Conservation (phyloP, 2,329 filamentous ascomycete species). For the Microthyrium microscopicum region DNA sequence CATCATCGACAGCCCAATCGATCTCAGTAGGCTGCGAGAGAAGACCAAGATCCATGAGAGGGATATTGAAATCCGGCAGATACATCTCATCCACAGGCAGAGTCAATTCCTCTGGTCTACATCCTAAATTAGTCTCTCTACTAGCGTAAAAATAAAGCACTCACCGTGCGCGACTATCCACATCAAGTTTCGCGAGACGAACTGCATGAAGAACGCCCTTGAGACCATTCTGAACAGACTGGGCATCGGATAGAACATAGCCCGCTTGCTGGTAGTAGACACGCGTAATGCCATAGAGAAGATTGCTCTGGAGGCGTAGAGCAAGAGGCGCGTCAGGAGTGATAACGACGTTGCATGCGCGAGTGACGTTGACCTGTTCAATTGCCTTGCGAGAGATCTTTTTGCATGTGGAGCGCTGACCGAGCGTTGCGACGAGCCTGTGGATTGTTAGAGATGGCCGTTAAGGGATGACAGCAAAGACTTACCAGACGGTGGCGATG, state of each 20-base stretch:
- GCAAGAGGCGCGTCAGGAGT: constrained; percentile 76
- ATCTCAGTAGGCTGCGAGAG: too few relatives aligned
- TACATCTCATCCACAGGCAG: too few relatives aligned
- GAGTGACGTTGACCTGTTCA: constrained; percentile 68
- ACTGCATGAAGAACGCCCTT: constrained; percentile 45
- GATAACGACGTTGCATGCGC: constrained; percentile 78
- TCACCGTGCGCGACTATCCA: too few relatives aligned
- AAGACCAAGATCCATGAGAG: too few relatives aligned
- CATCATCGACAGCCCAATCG: too few relatives aligned
- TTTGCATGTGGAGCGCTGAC: constrained; percentile 50
- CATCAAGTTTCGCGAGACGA: constrained; percentile 39
- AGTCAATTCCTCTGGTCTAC: too few relatives aligned
- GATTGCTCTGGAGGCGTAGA: constrained; percentile 70
- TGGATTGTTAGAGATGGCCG: constrained; percentile 12
- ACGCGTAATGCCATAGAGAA: constrained; percentile 71
- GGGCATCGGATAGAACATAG: constrained; percentile 69
- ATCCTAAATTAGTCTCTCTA: too few relatives aligned
- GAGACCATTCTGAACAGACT: constrained; percentile 60
- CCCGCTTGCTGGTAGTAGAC: constrained; percentile 77
- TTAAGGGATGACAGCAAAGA: constrained; percentile 5
- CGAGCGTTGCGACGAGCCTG: constrained; percentile 85
- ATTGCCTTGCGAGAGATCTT: constrained; percentile 76
- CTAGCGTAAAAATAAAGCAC: too few relatives aligned
- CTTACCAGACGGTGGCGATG: constrained; percentile 84
- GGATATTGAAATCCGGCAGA: too few relatives aligned